Conservation (phyloP, 495 filamentous ascomycete genomes). For the Penicillium parvum region DNA sequence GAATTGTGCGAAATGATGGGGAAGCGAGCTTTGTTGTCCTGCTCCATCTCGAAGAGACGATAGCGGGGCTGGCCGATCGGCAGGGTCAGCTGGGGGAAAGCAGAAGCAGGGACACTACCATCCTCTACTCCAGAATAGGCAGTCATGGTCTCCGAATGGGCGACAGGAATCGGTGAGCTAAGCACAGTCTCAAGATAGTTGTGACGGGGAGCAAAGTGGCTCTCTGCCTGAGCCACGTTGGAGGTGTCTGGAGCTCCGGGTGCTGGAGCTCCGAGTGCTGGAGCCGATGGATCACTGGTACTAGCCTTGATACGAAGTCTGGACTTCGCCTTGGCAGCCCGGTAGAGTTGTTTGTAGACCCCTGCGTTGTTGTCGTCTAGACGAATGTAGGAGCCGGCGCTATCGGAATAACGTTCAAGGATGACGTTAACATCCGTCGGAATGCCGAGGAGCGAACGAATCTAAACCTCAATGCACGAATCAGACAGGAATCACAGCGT, state of each 20-base stretch:
- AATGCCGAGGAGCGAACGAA: constrained; percentile 69
- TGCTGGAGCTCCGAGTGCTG: too few relatives aligned
- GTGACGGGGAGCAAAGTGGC: constrained; percentile 23
- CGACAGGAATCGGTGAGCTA: constrained; percentile 28
- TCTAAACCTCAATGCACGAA: constrained; percentile 47
- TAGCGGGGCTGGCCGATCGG: constrained; percentile 19
- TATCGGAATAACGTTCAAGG: constrained; percentile 96
- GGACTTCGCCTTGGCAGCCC: constrained; percentile 95
- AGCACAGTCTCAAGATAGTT: constrained; percentile 45
- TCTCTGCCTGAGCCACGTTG: constrained; percentile 7
- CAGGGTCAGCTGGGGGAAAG: not conserved
- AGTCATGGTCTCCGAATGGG: constrained; percentile 11
- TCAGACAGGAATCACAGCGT: constrained; percentile 11
- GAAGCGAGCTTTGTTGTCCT: constrained; percentile 24
- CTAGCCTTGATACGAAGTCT: constrained; percentile 90
- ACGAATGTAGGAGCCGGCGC: constrained; percentile 71
- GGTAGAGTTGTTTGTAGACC: constrained; percentile 95
- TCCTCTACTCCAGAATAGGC: constrained; percentile 2
- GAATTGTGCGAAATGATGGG: constrained; percentile 33
- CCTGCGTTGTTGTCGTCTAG: constrained; percentile 73
- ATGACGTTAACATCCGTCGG: constrained; percentile 61
- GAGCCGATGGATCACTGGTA: constrained; percentile 15
- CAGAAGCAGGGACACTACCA: not conserved
- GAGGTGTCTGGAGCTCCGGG: too few relatives aligned
- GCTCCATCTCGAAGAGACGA: constrained; percentile 29